Evolutionary conservation across 2,329 filamentous ascomycete genomes (phyloP), one percentile per base, ranked within the genome.

Genomic region (Cordyceps cateniannulata): DNA sequence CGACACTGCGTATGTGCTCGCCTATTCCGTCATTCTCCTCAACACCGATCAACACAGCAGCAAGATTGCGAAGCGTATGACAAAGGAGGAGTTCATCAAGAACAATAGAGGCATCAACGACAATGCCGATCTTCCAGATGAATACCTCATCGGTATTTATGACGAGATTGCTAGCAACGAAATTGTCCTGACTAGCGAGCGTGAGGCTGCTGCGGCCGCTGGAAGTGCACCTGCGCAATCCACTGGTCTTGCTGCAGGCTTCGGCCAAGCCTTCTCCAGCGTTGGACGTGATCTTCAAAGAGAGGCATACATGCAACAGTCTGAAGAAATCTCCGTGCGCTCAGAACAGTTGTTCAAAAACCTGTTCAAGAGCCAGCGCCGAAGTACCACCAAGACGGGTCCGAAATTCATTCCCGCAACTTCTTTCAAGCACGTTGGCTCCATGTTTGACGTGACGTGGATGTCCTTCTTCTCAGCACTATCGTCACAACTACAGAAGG

Each of bases 51-150:
- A 93, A 67, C 95, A 99, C 76, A 98, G 93, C 73, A 82, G 79
- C 65, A 96, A 97, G 72, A 84, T 99, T 68, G 81, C 79, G 1
- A 85, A 84, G 66, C 87, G 92, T 58, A 99, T 99, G 95, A 96
- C 88, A 27, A 92, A 92, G 65, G 90, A 96, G 64, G 96, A 99
- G 66, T 99, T 99, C 71, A 96, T 99, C 79, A 97, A 96, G 79
- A 99, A 99, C 76, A 99, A 99, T 73, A 82, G 95, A 29, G 95
- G 95, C 62, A 99, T 99, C 79, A 98, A 99, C 75, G 95, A 99
- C 75, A 93, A 90, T 66, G 89, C 91, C 32, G 91, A 98, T 77
- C 77, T 99, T 62, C 95, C 96, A 0, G 87, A 96, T 54, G 95
- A 99, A 42, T 99, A 99, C 70, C 85, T 99, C 2, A 81, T 85